Evolutionary conservation across 371 early-diverging fungal genomes (phyloP), one percentile per base, ranked within the genome.

Genomic region (Zychaea mexicana): DNA sequence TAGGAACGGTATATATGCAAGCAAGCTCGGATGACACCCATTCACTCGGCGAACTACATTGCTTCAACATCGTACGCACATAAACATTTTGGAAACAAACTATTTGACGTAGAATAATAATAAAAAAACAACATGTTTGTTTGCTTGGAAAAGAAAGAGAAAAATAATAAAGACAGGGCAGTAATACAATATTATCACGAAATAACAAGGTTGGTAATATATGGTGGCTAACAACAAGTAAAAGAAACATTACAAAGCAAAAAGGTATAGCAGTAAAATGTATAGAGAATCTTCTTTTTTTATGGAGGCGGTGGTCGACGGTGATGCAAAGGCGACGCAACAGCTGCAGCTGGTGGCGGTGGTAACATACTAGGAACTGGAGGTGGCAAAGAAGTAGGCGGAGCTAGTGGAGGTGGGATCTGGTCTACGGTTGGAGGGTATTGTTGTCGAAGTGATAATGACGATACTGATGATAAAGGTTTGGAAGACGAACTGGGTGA

Each of bases 361-460:
- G 75, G 75, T 58, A 72, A 59, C 7, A 53, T 60, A 24, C 62
- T 45, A 19, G 74, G 72, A 36, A 71, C 60, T 52, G 75, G 72
- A 24, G 75, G 75, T 0, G 69, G 69, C 19, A 67, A 45, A 53
- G 65, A 45, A 17, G 69, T 66, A 6, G 75, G 75, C n/a, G 75
- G 75, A 22, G 75, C 69, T 52, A 72, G 57, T 15, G 70, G 60
- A 2, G 57, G 56, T 17, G 64, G 64, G 13, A 52, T 61, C n/a
- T 65, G 42, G 15, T 65, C 59, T 45, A 45, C 24, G 38, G 36
- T 28, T 24, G 28, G 54, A 45, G 45, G 45, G 19, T 45, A 49
- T 19, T 19, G n/a, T n/a, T n/a, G 49, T 49, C 49, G 49, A 6
- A 49, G 26, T 24, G 49, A 49, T 24, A 49, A 24, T 24, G 49